Percentiles rank a stretch among this genome's conserved stretches.
phyloP scores from a whole-genome alignment of 306 rosid genomes.

The Herpetospermum pedunculosum region DNA sequence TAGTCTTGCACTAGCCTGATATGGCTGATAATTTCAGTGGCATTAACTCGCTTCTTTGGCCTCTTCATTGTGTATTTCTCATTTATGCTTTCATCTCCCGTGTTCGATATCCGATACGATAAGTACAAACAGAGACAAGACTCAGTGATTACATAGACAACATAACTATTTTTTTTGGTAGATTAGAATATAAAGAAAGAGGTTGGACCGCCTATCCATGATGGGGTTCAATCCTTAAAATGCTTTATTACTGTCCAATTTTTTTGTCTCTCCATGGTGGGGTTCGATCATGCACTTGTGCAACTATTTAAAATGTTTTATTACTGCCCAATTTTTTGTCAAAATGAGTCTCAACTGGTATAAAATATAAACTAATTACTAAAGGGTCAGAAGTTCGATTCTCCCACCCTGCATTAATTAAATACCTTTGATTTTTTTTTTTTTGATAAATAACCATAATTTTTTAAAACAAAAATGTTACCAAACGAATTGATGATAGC shows the following conservation, averaged over 20 bases:
- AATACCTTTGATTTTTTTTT: too few relatives aligned
- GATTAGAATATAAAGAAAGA: background rate
- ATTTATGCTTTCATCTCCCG: background rate
- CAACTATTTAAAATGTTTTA: too few relatives aligned
- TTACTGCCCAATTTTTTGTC: too few relatives aligned
- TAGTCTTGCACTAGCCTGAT: background rate
- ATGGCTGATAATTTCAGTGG: background rate
- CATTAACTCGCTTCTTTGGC: background rate
- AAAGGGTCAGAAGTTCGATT: too few relatives aligned
- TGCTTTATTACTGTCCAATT: too few relatives aligned
- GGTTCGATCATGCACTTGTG: too few relatives aligned
- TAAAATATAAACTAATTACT: too few relatives aligned
- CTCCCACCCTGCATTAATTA: too few relatives aligned
- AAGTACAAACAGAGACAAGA: background rate
- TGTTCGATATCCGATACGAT: background rate
- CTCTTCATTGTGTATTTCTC: background rate
- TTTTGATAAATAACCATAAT: background rate
- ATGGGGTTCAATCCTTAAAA: too few relatives aligned
- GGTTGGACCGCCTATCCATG: too few relatives aligned
- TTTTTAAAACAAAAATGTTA: background rate
- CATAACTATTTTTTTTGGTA: background rate
- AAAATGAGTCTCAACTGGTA: too few relatives aligned
- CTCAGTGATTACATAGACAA: background rate
- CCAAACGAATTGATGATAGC: background rate
- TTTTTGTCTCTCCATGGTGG: too few relatives aligned